A percentile compares a stretch with the other conserved stretches of the same genome.
These are phyloP conservation scores for Solanum hybrid DNA, from an alignment of 305 asterid genomes.

Conservation along the genomic window DNA sequence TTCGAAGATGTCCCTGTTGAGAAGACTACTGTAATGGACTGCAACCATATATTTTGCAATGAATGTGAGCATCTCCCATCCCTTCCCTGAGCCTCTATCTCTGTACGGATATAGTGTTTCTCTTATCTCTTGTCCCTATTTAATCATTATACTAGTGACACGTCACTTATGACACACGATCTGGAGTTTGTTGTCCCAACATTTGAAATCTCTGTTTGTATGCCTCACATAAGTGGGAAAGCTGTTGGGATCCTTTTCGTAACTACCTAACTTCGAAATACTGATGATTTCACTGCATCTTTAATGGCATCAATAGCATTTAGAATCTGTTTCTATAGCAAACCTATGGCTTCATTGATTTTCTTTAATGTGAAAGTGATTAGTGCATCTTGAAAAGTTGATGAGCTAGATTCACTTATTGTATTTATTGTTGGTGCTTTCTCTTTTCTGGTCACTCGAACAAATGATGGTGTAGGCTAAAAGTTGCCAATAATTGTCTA, in stretches of 20 bases:
- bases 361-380: not conserved
- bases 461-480: not conserved
- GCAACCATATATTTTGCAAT: slow-evolving; percentile 62
- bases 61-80: slow-evolving; percentile 32
- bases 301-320: not conserved
- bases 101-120: not conserved
- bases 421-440: not conserved
- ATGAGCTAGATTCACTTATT: not conserved
- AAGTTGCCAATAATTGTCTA: not conserved
- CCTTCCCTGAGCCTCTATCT: not conserved
- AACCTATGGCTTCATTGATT: not conserved
- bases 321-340: not conserved
- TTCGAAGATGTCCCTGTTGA: slow-evolving; percentile 23
- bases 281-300: not conserved
- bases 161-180: not conserved
- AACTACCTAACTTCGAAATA: not conserved
- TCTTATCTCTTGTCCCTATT: not conserved
- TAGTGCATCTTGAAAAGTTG: not conserved
- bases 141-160: not conserved
- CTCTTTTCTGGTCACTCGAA: not conserved
- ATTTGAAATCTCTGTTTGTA: not conserved
- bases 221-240: not conserved
- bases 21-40: slow-evolving; percentile 39
- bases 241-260: not conserved
- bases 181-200: not conserved